Evolutionary conservation across 176 grass and related monocot genomes (phyloP), one percentile per base, ranked within the genome.

Genomic region (Aegilops tauschii): DNA sequence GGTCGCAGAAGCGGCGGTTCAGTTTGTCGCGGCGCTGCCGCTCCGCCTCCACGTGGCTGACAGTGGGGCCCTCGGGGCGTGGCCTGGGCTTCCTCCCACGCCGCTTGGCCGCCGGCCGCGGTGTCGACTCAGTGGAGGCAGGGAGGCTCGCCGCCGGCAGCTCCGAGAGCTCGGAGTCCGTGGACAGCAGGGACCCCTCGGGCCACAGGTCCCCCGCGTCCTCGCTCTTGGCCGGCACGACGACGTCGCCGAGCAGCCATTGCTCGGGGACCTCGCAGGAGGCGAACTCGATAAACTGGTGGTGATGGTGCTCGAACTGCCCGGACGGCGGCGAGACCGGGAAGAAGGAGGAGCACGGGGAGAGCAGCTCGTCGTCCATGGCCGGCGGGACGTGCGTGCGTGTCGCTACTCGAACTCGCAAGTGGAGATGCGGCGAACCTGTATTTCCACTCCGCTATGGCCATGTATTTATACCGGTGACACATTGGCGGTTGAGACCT

Each of bases 1-100:
- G 94, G 17, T 85, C 92, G 87, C 89, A 94, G 78, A 97, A 94
- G 5, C 86, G 92, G 36, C 91, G 89, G 86, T 94, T 97, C 65
- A 97, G 87, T 69, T 92, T 97, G 70, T 97, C 92, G 18, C 94
- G 88, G 27, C 94, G 92, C 80, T 94, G 90, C 20, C 94, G 80
- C 82, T 96, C 94, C 25, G 92, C 90, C 83, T 97, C 94, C 35
- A 97, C 90, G 42, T 97, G 94, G 76, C 83, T 87, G 18, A 90
- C 64, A 4, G n/a, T 67, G 37, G 88, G 84, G 0, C 84, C 80
- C 2, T 90, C 68, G 8, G 21, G 34, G 17, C 82, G 39, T 2
- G 76, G 82, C 0, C 92, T 75, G 3, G 73, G 88, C 69, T 92
- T 94, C 77, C 90, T 67, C 2, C 90, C 83, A 0, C 82, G 72